Evolutionary conservation across 805 yeast species (phyloP), one percentile per base, ranked within the genome.

Genomic region (Lachancea lanzarotensis): DNA sequence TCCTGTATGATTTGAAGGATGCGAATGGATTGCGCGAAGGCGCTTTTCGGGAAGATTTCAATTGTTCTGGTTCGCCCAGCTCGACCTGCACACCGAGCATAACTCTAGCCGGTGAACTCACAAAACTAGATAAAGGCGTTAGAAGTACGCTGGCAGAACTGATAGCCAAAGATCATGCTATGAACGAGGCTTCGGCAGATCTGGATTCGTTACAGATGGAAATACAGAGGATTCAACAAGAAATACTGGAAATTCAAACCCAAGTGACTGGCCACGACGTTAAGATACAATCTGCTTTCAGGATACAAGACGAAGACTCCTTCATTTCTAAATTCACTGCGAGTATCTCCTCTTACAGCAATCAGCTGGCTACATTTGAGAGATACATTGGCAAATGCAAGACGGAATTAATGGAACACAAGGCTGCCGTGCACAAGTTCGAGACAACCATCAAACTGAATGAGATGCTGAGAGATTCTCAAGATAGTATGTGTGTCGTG

Each of bases 251-350:
- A n/a, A 48, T 72, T 27, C 38, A 62, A 11, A 53, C 54, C 1
- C 54, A 60, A 8, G 44, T 72, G 4, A 51, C 52, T 16, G 40
- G 61, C 30, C 51, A 60, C 3, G 59, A 68, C 16, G 40, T 70
- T 20, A 53, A 50, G 2, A 47, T 71, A 18, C 60, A 57, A 29
- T 43, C 42, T 7, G 63, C 63, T 29, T 57, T 71, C 36, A 47
- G 56, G 8, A 47, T 46, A 1, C 54, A 56, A 22, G 49, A 66
- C 38, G 42, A 51, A 7, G 49, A 55, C 9, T 52, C 72, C 10
- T 61, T 65, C 26, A 49, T 55, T 12, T 39, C 45, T 4, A 45
- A 46, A 11, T 30, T 62, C 8, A 45, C 39, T 3, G 19, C 36
- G 4, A 40, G 48, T 2, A 50, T 62, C 2, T 34, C 39, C 4